Evolutionary conservation across 1,284 basidiomycete genomes (phyloP).

Genomic region (Cutaneotrichosporon mucoides): DNA sequence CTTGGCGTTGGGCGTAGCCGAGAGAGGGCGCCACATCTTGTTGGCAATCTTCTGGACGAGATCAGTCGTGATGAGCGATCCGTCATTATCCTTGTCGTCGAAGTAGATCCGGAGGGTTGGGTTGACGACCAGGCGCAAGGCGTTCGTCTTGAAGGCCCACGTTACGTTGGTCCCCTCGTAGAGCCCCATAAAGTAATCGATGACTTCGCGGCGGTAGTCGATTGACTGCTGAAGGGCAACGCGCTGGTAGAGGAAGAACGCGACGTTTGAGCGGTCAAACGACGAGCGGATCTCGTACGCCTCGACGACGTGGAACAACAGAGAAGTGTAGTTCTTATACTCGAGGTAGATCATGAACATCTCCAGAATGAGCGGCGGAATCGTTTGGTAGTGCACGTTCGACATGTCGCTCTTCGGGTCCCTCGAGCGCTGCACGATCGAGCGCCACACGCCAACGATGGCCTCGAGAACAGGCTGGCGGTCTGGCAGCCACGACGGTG

Average conservation of each 20-base stretch:
- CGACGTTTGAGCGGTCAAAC: conserved; percentile 75
- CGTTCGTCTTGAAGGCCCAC: conserved; percentile 77
- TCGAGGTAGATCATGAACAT: conserved; percentile 65
- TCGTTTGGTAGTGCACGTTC: conserved; percentile 57
- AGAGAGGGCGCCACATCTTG: conserved; percentile 44
- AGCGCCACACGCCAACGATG: conserved; percentile 68
- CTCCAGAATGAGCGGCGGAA: conserved; percentile 65
- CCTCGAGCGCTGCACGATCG: conserved; percentile 43
- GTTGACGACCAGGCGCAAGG: conserved; percentile 82
- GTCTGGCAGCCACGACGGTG: conserved; percentile 56
- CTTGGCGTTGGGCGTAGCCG: conserved; percentile 27
- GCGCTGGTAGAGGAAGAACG: conserved; percentile 83
- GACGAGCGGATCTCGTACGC: conserved; percentile 77
- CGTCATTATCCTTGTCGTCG: conserved; percentile 41
- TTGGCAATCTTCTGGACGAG: conserved; percentile 37
- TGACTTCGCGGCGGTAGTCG: conserved; percentile 73
- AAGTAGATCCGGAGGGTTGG: conserved; percentile 81
- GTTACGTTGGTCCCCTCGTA: conserved; percentile 63
- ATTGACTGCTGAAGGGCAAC: conserved; percentile 59
- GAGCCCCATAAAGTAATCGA: conserved; percentile 80
- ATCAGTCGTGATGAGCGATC: conserved; percentile 32
- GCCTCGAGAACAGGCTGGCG: conserved; percentile 62
- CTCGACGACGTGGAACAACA: conserved; percentile 82
- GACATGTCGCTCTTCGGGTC: conserved; percentile 41
- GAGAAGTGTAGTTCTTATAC: conserved; percentile 71